Evolutionary conservation across 257 asterid genomes (phyloP), one percentile per base, ranked within the genome.

Genomic region (Solanum pinnatisectum): DNA sequence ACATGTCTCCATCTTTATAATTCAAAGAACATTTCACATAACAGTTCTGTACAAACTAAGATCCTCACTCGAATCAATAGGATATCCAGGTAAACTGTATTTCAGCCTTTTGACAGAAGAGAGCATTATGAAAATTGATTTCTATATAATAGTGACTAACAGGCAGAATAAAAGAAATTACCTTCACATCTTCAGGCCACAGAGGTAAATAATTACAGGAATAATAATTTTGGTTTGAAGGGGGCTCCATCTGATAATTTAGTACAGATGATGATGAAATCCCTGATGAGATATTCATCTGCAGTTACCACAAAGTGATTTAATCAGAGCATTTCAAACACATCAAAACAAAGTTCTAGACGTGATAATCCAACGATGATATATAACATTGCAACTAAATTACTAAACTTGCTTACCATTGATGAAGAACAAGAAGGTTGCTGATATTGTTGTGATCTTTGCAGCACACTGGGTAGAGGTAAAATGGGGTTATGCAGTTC

Each of bases 171-270:
- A 40, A 9, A 33, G 67, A 70, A 70, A 86, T 18, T 90, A 94
- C 99, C 99, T 94, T 95, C 77, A 93, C 96, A 72, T 93, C 98
- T 89, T 93, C 98, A 16, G 92, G 91, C 91, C 91, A 91, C 79
- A 90, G 87, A 36, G 92, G 92, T 25, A 90, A 68, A 63, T 92
- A 92, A 87, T 84, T 94, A 91, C 89, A 90, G 33, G 87, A 90
- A 56, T 88, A 92, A 87, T 87, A 90, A 89, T 89, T 96, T 96
- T 95, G 99, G 98, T 94, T 96, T 94, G 98, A 96, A 96, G 98
- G 99, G 99, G 95, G 99, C 99, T 96, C 99, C 92, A 91, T 93
- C 91, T 90, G 96, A 84, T 92, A 92, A 90, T 90, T 91, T 46
- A 90, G 33, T 52, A 89, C 91, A 78, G 98, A 90, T 30, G 97